A percentile compares a stretch with the other conserved stretches of the same genome.
Evolutionary conservation across 2,329 filamentous ascomycete genomes (phyloP).

Genomic region (Trichoderma gracile): DNA sequence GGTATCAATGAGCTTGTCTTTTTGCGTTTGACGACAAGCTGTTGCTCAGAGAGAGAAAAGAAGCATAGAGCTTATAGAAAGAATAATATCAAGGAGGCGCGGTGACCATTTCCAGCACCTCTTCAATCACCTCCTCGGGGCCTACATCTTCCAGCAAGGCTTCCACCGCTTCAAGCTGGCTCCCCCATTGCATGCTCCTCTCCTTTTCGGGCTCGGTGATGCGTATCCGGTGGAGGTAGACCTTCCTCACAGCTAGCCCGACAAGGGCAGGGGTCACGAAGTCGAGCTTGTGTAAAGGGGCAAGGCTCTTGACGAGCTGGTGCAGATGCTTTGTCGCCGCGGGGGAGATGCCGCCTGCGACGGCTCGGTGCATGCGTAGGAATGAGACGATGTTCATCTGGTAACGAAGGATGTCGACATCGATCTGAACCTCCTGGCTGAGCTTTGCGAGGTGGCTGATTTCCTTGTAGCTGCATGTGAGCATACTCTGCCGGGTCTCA

Average conservation of each 20-base stretch:
- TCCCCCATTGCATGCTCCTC: constrained; percentile 91
- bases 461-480: constrained; percentile 42
- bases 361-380: constrained; percentile 82
- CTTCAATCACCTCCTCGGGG: constrained; percentile 64
- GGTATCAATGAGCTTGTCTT: constrained; percentile 4
- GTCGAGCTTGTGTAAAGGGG: constrained; percentile 75
- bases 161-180: constrained; percentile 68
- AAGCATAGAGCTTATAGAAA: constrained; percentile 36
- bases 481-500: not conserved
- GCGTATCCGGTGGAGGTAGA: constrained; percentile 81
- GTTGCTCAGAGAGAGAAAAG: constrained; percentile 13
- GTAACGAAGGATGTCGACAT: constrained; percentile 79
- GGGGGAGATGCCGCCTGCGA: constrained; percentile 75
- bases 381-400: constrained; percentile 86
- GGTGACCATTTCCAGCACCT: constrained; percentile 59
- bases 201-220: constrained; percentile 71
- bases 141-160: constrained; percentile 63
- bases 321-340: constrained; percentile 76
- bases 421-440: constrained; percentile 61
- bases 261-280: constrained; percentile 86
- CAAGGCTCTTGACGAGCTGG: constrained; percentile 69
- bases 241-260: constrained; percentile 77
- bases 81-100: constrained; percentile 46
- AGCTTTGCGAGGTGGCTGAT: constrained; percentile 62
- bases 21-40: not conserved